A percentile compares a stretch with the other conserved stretches of the same genome.
Evolutionary conservation across 495 filamentous ascomycete genomes (phyloP).

Genomic region (Penicillium alfredii): DNA sequence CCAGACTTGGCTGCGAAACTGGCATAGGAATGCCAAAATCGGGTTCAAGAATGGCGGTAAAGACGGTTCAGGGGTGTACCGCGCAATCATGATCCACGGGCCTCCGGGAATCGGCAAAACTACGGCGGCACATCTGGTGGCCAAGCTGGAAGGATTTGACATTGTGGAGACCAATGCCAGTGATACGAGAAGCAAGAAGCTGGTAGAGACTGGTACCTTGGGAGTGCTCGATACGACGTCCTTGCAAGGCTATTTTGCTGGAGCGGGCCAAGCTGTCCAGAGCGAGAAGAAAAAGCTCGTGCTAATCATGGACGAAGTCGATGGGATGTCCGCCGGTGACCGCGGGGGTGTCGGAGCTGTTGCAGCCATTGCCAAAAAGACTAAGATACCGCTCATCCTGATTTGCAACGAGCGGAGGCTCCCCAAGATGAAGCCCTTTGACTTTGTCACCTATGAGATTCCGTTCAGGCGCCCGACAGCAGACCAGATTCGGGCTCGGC

Average conservation of each 20-base stretch:
- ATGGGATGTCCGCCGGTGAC: constrained; percentile 97
- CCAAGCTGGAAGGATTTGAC: constrained; percentile 89
- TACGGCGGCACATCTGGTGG: constrained; percentile 90
- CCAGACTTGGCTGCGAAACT: constrained; percentile 77
- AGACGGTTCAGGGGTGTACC: constrained; percentile 71
- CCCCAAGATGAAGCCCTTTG: constrained; percentile 98
- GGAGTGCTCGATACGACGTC: constrained; percentile 93
- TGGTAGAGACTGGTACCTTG: constrained; percentile 78
- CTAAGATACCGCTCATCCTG: constrained; percentile 87
- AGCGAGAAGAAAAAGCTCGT: constrained; percentile 82
- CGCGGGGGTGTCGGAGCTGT: constrained; percentile 92
- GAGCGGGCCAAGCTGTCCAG: constrained; percentile 73
- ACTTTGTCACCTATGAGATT: constrained; percentile 73
- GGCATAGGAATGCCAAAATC: constrained; percentile 65
- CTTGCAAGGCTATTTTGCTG: constrained; percentile 86
- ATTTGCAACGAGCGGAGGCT: constrained; percentile 93
- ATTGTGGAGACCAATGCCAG: constrained; percentile 93
- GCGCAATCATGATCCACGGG: constrained; percentile 87
- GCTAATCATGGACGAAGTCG: constrained; percentile 98
- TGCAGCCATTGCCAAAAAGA: constrained; percentile 89
- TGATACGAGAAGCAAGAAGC: constrained; percentile 94
- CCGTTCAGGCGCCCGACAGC: constrained; percentile 84
- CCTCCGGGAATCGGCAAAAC: constrained; percentile 98
- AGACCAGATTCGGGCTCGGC: constrained; percentile 79
- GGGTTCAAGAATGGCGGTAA: constrained; percentile 73